Percentiles rank a stretch among this genome's conserved stretches.
phyloP scores from a whole-genome alignment of 2,329 filamentous ascomycete genomes.

The Pezicula radicicola region DNA sequence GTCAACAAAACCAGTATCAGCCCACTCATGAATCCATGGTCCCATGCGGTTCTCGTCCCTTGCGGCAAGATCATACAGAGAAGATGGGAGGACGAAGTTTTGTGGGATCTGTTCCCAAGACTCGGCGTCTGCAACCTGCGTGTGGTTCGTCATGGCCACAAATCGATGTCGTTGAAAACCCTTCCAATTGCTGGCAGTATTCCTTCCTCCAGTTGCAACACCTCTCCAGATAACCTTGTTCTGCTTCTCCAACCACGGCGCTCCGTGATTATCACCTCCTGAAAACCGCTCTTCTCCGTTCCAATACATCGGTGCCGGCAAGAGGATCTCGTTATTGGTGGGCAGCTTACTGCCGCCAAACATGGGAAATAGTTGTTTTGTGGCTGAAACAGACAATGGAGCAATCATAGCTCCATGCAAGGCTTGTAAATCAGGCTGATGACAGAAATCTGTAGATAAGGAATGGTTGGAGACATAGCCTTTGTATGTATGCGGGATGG shows the following conservation, averaged over 20 bases:
- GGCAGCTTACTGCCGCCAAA: conserved; percentile 61
- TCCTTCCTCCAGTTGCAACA: conserved; percentile 58
- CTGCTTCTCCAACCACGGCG: conserved; percentile 54
- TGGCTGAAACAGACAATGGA: conserved; percentile 47
- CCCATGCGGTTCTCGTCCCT: conserved; percentile 40
- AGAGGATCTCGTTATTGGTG: conserved; percentile 62
- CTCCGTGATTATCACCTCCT: conserved; percentile 53
- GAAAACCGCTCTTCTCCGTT: conserved; percentile 57
- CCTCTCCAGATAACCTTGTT: conserved; percentile 61
- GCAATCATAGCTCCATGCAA: conserved; percentile 52
- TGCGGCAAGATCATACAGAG: conserved; percentile 41
- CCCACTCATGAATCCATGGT: conserved; percentile 26
- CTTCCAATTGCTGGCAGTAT: conserved; percentile 44
- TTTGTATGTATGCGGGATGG: conserved; percentile 34
- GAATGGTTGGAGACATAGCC: conserved; percentile 37
- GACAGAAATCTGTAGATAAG: conserved; percentile 43
- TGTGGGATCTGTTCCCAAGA: conserved; percentile 32
- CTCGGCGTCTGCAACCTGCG: conserved; percentile 27
- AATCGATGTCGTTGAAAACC: conserved; percentile 56
- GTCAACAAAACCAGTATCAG: conserved; percentile 34
- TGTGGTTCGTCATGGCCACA: conserved; percentile 50
- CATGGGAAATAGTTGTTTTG: conserved; percentile 53
- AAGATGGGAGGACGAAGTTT: conserved; percentile 52
- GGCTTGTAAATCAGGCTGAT: conserved; percentile 53
- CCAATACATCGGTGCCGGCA: conserved; percentile 64